These are phyloP conservation scores for Globisporangium nodosum DNA, from an alignment of 352 stramenopile genomes.

Conservation along the genomic window DNA sequence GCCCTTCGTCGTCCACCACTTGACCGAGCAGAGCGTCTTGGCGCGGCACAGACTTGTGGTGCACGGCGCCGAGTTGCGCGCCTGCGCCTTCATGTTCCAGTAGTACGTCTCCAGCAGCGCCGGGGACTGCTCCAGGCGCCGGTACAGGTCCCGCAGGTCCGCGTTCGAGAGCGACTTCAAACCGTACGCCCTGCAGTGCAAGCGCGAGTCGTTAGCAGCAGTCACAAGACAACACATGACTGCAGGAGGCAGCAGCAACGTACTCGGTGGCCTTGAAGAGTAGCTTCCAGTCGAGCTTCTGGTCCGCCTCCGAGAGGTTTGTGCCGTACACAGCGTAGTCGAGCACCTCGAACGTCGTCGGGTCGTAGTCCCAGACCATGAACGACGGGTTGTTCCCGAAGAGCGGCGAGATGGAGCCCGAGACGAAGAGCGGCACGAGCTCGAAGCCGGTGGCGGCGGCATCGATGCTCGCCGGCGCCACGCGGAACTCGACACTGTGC, in stretches of 20 bases:
- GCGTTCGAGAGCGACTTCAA: slow-evolving; percentile 39
- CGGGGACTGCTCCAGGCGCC: slow-evolving; percentile 39
- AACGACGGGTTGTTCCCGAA: slow-evolving; percentile 91
- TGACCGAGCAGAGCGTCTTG: slow-evolving; percentile 59
- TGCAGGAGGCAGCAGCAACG: neutral
- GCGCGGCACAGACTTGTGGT: slow-evolving; percentile 39
- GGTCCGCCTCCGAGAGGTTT: slow-evolving; percentile 42
- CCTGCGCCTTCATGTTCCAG: slow-evolving; percentile 82
- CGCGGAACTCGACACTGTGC: slow-evolving; percentile 89
- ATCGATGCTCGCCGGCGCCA: slow-evolving; percentile 24
- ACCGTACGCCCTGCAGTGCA: slow-evolving; percentile 33
- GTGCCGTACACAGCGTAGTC: slow-evolving; percentile 76
- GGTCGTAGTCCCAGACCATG: slow-evolving; percentile 75
- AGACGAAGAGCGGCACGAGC: slow-evolving; percentile 72
- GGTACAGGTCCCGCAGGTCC: slow-evolving; percentile 38
- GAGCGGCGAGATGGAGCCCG: slow-evolving; percentile 81
- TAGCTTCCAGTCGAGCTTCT: slow-evolving; percentile 38
- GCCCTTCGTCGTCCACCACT: slow-evolving; percentile 74
- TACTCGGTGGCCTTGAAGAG: slow-evolving; percentile 46
- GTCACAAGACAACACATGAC: too few relatives aligned
- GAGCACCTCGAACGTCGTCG: slow-evolving; percentile 56
- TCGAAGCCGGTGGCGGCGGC: slow-evolving; percentile 15
- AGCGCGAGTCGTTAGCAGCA: too few relatives aligned
- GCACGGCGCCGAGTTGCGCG: slow-evolving; percentile 40
- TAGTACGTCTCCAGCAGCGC: slow-evolving; percentile 69